A percentile compares a stretch with the other conserved stretches of the same genome.
Evolutionary conservation across 257 asterid species (phyloP).

Genomic region (Solanum gracilifrons): DNA sequence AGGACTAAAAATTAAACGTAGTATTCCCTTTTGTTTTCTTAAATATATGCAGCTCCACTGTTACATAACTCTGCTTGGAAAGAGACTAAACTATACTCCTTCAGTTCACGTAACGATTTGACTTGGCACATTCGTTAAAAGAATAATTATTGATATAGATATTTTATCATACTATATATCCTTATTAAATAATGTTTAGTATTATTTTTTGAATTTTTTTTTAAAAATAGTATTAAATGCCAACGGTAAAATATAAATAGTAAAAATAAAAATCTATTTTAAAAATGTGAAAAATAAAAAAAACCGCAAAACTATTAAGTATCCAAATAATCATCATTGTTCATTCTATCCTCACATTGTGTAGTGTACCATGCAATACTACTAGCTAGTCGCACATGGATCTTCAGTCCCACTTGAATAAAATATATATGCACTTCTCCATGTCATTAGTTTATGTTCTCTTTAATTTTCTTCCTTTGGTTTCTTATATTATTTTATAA

Average conservation of each 20-base stretch:
- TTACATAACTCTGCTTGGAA: neutral
- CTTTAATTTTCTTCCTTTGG: neutral
- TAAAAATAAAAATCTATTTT: no score
- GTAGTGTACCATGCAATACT: neutral
- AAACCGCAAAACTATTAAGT: no score
- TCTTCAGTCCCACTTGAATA: neutral
- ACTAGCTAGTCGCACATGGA: neutral
- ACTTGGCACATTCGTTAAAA: no score
- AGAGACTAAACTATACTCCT: neutral
- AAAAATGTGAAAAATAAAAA: no score
- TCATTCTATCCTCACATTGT: neutral
- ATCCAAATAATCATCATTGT: neutral
- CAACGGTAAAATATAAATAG: no score
- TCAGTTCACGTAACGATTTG: no score
- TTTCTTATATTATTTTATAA: neutral
- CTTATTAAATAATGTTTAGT: no score
- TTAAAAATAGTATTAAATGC: no score
- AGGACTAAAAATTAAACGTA: neutral
- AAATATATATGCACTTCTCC: neutral
- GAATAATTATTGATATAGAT: no score
- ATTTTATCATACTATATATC: neutral
- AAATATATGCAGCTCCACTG: neutral
- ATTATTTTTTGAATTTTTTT: no score
- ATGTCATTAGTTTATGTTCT: neutral
- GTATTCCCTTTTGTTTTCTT: neutral